Evolutionary conservation across 768 basidiomycete genomes (phyloP).

Genomic region (Boletus coccyginus): DNA sequence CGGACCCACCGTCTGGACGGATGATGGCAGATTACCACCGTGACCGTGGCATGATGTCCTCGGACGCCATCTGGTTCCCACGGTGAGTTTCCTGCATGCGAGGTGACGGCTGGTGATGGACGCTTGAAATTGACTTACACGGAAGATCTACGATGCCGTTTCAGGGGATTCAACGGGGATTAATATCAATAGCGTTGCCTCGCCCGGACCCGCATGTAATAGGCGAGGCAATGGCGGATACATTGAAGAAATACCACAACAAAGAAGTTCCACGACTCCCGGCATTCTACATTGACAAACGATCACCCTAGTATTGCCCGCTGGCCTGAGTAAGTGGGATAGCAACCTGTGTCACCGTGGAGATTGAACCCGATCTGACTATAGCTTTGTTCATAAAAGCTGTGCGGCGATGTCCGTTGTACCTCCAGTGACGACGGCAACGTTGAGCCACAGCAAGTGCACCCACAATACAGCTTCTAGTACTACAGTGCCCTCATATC

Average conservation of each 20-base stretch:
- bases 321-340: no score
- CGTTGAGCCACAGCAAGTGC: constrained; percentile 3
- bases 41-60: no score
- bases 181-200: neutral
- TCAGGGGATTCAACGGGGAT: no score
- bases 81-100: neutral
- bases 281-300: no score
- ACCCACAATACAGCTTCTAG: constrained; percentile 6
- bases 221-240: neutral
- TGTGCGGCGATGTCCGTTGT: no score
- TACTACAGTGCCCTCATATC: neutral
- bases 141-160: neutral
- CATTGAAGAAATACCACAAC: constrained; percentile 1
- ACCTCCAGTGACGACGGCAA: no score
- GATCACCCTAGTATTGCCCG: no score
- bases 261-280: neutral
- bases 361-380: neutral
- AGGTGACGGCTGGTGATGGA: neutral
- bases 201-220: no score
- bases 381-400: neutral
- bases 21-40: no score
- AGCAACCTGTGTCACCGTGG: neutral
- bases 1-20: no score
- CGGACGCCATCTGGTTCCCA: no score
- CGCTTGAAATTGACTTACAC: neutral